phyloP scores from a whole-genome alignment of 306 rosid species.

The Clitoria ternatea region DNA sequence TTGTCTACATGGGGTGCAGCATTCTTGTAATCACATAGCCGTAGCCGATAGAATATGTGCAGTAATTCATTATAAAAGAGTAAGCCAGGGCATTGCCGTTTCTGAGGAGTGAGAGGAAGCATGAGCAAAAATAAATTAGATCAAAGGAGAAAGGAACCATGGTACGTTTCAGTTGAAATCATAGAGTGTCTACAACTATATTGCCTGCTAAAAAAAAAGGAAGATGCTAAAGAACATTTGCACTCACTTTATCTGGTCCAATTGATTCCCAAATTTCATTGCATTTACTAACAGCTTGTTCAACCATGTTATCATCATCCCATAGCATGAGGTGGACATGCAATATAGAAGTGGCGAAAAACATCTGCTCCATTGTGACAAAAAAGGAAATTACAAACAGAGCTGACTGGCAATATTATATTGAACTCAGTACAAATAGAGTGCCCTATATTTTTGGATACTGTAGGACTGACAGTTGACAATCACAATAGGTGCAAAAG shows the following conservation, averaged over 20 bases:
- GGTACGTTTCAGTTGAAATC: constrained; percentile 9
- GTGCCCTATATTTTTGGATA: constrained; percentile 2
- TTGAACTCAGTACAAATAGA: constrained; percentile 3
- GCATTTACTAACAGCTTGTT: constrained; percentile 75
- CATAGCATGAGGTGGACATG: constrained; percentile 97
- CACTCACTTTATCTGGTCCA: constrained; percentile 65
- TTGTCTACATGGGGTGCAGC: constrained; percentile 84
- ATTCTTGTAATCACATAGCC: constrained; percentile 93
- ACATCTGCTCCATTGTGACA: constrained; percentile 64
- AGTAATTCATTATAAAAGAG: constrained; percentile 86
- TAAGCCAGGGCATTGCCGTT: constrained; percentile 72
- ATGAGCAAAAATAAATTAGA: constrained; percentile 12
- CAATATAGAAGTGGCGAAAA: constrained; percentile 83
- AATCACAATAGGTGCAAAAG: background rate
- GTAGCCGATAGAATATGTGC: constrained; percentile 82
- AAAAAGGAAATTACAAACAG: constrained; percentile 34
- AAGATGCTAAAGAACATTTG: constrained; percentile 20
- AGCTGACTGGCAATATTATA: constrained; percentile 4
- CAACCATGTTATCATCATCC: constrained; percentile 71
- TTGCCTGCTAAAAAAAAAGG: constrained; percentile 2
- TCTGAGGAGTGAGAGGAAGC: constrained; percentile 39
- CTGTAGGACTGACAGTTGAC: constrained; percentile 10
- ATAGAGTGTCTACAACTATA: background rate
- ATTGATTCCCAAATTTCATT: constrained; percentile 78
- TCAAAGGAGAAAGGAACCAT: constrained; percentile 14